Evolutionary conservation across 805 yeast genomes (phyloP).

Genomic region (Hanseniaspora jakobsenii): DNA sequence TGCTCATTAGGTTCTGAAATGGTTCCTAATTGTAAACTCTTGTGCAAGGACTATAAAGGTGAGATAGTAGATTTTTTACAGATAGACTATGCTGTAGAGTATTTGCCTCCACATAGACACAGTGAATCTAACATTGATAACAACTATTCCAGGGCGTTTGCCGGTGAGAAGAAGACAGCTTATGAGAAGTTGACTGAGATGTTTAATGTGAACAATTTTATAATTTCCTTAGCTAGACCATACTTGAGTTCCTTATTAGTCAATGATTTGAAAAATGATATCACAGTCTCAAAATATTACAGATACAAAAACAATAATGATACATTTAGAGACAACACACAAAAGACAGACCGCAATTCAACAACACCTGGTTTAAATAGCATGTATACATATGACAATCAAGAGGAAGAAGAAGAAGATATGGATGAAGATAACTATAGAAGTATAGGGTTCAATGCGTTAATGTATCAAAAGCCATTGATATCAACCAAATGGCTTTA

Average conservation of each 20-base stretch:
- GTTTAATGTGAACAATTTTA: constrained; percentile 87
- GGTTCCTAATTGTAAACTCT: constrained; percentile 40
- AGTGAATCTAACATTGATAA: constrained; percentile 36
- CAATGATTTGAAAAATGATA: constrained; percentile 66
- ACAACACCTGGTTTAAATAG: no score
- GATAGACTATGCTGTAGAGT: constrained; percentile 31
- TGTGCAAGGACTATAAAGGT: constrained; percentile 52
- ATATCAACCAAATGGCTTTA: constrained; percentile 28
- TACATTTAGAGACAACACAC: constrained; percentile 19
- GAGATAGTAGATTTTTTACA: constrained; percentile 40
- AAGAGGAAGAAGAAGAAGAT: constrained; percentile 11
- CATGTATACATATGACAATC: no score
- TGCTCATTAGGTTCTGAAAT: constrained; percentile 75
- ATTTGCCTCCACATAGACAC: constrained; percentile 23
- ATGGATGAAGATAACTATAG: constrained; percentile 15
- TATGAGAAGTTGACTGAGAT: constrained; percentile 81
- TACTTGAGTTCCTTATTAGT: constrained; percentile 82
- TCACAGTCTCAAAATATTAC: constrained; percentile 31
- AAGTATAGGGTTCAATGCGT: constrained; percentile 20
- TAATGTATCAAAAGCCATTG: constrained; percentile 26
- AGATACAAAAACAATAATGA: constrained; percentile 25
- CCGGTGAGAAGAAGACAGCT: constrained; percentile 47
- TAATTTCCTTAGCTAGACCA: constrained; percentile 85
- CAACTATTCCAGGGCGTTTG: constrained; percentile 25
- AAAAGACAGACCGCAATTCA: no score